Conservation (phyloP, 352 stramenopile genomes). For the Pythium dissotocum region DNA sequence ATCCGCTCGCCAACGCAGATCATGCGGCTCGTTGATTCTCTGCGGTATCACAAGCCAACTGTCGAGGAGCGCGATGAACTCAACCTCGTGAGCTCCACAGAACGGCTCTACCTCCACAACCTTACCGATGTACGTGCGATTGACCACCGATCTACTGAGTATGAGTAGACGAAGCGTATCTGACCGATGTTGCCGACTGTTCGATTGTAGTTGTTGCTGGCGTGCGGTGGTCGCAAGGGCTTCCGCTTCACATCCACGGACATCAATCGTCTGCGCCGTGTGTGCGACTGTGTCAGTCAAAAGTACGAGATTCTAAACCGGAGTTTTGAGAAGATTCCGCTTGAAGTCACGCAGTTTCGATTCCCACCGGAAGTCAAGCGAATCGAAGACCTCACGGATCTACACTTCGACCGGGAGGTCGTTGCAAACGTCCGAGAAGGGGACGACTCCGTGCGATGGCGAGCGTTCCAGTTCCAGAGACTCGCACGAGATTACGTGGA, state of each 20-base stretch:
- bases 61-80: constrained; percentile 59
- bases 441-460: constrained; percentile 38
- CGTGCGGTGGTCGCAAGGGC: constrained; percentile 73
- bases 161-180: neutral
- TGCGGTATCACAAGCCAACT: constrained; percentile 88
- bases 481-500: constrained; percentile 65
- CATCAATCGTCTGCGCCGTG: constrained; percentile 55
- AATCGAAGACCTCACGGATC: constrained; percentile 56
- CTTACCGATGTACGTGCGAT: constrained; percentile 66
- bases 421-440: constrained; percentile 16
- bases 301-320: constrained; percentile 58
- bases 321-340: constrained; percentile 52
- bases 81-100: constrained; percentile 71
- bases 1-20: constrained; percentile 77
- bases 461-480: constrained; percentile 74
- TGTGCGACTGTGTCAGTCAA: constrained; percentile 48
- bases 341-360: constrained; percentile 64
- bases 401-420: neutral
- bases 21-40: constrained; percentile 78
- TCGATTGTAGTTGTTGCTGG: constrained; percentile 57
- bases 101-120: constrained; percentile 72
- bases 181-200: neutral
- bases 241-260: constrained; percentile 77
- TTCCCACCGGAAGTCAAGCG: constrained; percentile 48
- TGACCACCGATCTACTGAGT: neutral